Evolutionary conservation across 1,284 basidiomycete genomes (phyloP).

Genomic region (Cryptococcus wingfieldii): DNA sequence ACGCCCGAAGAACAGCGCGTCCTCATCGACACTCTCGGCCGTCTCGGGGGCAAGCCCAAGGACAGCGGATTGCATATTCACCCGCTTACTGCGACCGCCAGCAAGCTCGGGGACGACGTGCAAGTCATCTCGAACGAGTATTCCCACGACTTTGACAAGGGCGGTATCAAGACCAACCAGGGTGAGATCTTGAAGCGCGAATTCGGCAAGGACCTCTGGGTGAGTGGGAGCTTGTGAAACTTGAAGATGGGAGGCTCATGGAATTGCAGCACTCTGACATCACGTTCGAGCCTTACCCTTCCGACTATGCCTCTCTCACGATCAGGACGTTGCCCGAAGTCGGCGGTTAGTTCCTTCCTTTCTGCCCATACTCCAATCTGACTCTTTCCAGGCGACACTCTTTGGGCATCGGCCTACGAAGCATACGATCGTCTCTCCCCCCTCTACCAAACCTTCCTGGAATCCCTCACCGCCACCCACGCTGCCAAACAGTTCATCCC

Average conservation of each 20-base stretch:
- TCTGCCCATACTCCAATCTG: conserved; percentile 26
- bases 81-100: conserved; percentile 56
- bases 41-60: conserved; percentile 58
- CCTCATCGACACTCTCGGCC: conserved; percentile 55
- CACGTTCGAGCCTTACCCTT: conserved; percentile 64
- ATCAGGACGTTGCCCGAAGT: conserved; percentile 22
- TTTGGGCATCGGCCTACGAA: conserved; percentile 55
- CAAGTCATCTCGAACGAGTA: conserved; percentile 28
- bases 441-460: conserved; percentile 27
- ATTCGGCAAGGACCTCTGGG: conserved; percentile 23
- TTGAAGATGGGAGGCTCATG: background rate
- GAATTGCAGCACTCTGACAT: conserved; percentile 55
- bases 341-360: background rate
- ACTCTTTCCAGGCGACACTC: conserved; percentile 19
- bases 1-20: conserved; percentile 52
- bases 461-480: conserved; percentile 56
- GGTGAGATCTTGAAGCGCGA: conserved; percentile 13
- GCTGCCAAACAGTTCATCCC: conserved; percentile 55
- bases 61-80: conserved; percentile 61
- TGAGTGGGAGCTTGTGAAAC: conserved; percentile 7
- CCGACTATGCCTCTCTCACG: conserved; percentile 38
- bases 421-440: conserved; percentile 45
- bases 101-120: conserved; percentile 38
- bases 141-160: conserved; percentile 21
- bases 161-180: conserved; percentile 15